Evolutionary conservation across 495 filamentous ascomycete genomes (phyloP), one percentile per base, ranked within the genome.

Genomic region (Aspergillus homomorphus): DNA sequence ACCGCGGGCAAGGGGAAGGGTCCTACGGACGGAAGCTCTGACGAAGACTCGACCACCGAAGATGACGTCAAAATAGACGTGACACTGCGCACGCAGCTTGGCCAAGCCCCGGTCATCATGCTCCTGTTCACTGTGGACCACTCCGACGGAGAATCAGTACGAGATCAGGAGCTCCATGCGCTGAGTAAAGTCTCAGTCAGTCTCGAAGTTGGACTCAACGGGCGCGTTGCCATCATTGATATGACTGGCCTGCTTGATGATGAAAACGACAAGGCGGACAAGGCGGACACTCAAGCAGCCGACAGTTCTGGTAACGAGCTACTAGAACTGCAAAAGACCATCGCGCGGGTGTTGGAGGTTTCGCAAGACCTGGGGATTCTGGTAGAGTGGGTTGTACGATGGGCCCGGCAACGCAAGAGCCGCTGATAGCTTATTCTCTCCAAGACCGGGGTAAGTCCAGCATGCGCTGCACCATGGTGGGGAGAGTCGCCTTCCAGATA

Each of bases 171-270:
- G 6, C 22, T 46, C 15, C 45, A 44, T 54, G 21, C 55, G 4
- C 46, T 64, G 19, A 59, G 59, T 15, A 66, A 68, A 46, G 63
- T 73, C 6, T 73, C 75, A 2, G 64, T 79, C 22, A 70, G 71
- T 52, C 76, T 91, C 26, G 83, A 85, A 61, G 79, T 91, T 22
- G 80, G 81, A 18, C 70, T 82, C 42, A 87, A 88, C 60, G 88
- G 84, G 1, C 74, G 73, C 3, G 77, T 91, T 16, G 69, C 75
- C 0, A 70, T 79, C 4, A 65, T 76, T 24, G 70, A 78, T 19
- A 66, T 72, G 10, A 56, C 73, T 18, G 73, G 74, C 10, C 54
- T 71, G 43, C 54, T 59, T 28, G 66, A 66, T 43, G 62, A 64
- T 20, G 66, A 70, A 5, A 54, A 41, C 7, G 49, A 44, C 16